These are phyloP conservation scores for Citeromyces hawaiiensis DNA, from an alignment of 1,139 yeast genomes.

Conservation along the genomic window DNA sequence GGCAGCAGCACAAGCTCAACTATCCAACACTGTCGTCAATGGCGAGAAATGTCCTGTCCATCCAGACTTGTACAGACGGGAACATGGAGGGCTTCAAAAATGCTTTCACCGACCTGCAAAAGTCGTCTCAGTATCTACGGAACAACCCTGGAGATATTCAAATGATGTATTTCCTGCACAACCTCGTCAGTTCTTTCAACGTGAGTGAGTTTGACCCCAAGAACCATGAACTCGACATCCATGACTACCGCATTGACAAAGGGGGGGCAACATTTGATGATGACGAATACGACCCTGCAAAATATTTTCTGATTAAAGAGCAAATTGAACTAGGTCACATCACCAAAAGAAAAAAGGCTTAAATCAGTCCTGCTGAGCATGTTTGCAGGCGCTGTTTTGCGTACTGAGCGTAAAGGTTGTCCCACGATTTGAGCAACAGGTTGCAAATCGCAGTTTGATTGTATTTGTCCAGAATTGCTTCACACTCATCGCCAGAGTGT, in stretches of 20 bases:
- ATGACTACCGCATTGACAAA: slow-evolving; percentile 6
- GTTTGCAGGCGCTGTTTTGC: slow-evolving; percentile 5
- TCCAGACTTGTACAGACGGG: slow-evolving; percentile 8
- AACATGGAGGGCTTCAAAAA: slow-evolving; percentile 10
- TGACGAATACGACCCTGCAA: slow-evolving; percentile 1
- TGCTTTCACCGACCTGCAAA: slow-evolving; percentile 7
- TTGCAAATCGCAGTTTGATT: slow-evolving; percentile 3
- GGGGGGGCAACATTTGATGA: neutral
- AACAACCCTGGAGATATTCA: slow-evolving; percentile 11
- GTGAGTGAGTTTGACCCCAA: slow-evolving; percentile 14
- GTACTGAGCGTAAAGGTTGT: slow-evolving; percentile 12
- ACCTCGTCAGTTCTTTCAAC: slow-evolving; percentile 13
- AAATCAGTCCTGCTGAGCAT: slow-evolving; percentile 5
- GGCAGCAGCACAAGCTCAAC: slow-evolving; percentile 9
- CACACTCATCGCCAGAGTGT: neutral
- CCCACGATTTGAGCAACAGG: slow-evolving; percentile 12
- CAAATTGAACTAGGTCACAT: neutral
- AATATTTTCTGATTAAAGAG: neutral
- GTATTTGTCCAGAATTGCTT: neutral
- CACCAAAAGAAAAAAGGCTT: slow-evolving; percentile 1
- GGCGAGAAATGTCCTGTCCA: slow-evolving; percentile 10
- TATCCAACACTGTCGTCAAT: neutral
- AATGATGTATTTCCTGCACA: slow-evolving; percentile 14
- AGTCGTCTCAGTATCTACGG: slow-evolving; percentile 4
- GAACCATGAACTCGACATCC: slow-evolving; percentile 12